A percentile compares a stretch with the other conserved stretches of the same genome.
Conservation (phyloP, 805 yeast genomes). For the Hanseniaspora guilliermondii region DNA sequence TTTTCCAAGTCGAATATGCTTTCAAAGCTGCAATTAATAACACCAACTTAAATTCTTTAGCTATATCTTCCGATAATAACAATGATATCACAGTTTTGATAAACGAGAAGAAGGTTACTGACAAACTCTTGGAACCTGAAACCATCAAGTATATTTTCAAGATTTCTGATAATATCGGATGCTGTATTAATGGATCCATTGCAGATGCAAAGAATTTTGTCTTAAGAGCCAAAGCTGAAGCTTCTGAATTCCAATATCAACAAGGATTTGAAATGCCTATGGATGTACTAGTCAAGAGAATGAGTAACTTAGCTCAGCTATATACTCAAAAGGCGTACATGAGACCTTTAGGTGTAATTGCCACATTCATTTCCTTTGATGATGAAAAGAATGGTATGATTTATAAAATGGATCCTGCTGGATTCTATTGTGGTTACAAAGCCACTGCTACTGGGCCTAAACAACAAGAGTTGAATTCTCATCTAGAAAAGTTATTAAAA, state of each 20-base stretch:
- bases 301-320: slow-evolving; percentile 90
- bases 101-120: slow-evolving; percentile 93
- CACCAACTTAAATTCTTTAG: slow-evolving; percentile 79
- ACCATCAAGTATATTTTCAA: slow-evolving; percentile 80
- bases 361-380: slow-evolving; percentile 77
- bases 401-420: slow-evolving; percentile 94
- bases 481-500: slow-evolving; percentile 82
- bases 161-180: slow-evolving; percentile 70
- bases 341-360: slow-evolving; percentile 94
- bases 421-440: slow-evolving; percentile 79
- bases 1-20: slow-evolving; percentile 95
- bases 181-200: slow-evolving; percentile 87
- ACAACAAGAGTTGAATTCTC: slow-evolving; percentile 87
- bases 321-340: slow-evolving; percentile 96
- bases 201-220: slow-evolving; percentile 93
- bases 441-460: slow-evolving; percentile 95
- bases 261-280: slow-evolving; percentile 96
- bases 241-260: slow-evolving; percentile 86
- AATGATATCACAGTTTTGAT: slow-evolving; percentile 51
- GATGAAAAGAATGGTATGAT: slow-evolving; percentile 83
- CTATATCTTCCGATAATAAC: slow-evolving; percentile 72
- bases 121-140: slow-evolving; percentile 74
- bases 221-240: slow-evolving; percentile 82
- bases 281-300: slow-evolving; percentile 80
- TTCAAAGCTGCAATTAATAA: slow-evolving; percentile 84